Evolutionary conservation across 495 filamentous ascomycete genomes (phyloP).

Genomic region (Aspergillus nidulans): DNA sequence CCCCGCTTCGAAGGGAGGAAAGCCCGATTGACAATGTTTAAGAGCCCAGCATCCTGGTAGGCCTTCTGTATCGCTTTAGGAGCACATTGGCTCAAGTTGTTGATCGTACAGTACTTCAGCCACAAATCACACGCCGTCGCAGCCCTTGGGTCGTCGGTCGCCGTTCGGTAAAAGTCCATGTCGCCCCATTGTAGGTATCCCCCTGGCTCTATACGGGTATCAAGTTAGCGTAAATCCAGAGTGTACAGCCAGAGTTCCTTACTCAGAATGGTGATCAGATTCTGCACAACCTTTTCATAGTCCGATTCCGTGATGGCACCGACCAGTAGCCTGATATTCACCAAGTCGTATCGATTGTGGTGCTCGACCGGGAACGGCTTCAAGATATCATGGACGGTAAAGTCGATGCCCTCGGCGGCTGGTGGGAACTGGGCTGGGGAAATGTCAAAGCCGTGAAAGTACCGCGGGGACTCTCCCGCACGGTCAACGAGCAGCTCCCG

Average conservation of each 20-base stretch:
- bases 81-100: neutral
- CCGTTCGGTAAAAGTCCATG: conserved; percentile 18
- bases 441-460: conserved; percentile 35
- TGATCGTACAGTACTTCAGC: neutral
- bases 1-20: neutral
- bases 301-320: conserved; percentile 23
- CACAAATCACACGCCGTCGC: neutral
- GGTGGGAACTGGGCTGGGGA: conserved; percentile 28
- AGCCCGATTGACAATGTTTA: neutral
- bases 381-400: conserved; percentile 28
- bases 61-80: neutral
- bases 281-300: conserved; percentile 15
- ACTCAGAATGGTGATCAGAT: conserved; percentile 32
- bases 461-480: neutral
- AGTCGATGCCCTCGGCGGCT: conserved; percentile 6
- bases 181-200: conserved; percentile 40
- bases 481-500: neutral
- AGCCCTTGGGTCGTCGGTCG: neutral
- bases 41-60: neutral
- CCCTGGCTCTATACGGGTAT: conserved; percentile 18
- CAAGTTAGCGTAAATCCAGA: neutral
- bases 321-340: conserved; percentile 31
- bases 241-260: neutral
- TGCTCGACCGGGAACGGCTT: conserved; percentile 28
- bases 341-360: conserved; percentile 29